Evolutionary conservation across 495 filamentous ascomycete species (phyloP).

Genomic region (Penicillium flavigenum): DNA sequence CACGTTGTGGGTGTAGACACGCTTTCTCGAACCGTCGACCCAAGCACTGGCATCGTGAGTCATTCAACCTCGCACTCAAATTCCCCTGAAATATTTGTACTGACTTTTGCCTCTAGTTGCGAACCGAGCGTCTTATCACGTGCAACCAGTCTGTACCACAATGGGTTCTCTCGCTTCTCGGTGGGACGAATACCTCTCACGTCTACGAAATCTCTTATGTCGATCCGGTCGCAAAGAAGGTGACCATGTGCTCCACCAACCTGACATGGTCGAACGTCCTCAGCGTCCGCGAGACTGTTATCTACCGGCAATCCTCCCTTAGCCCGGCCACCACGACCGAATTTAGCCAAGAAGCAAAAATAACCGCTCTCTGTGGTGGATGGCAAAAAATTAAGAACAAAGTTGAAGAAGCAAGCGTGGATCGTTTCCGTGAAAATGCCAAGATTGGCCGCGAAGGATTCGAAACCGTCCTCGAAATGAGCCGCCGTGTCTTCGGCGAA

Average conservation of each 20-base stretch:
- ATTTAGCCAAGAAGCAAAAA: constrained; percentile 84
- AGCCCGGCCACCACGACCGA: constrained; percentile 60
- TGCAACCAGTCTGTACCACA: constrained; percentile 86
- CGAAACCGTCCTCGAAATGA: constrained; percentile 91
- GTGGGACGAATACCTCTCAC: constrained; percentile 69
- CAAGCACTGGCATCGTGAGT: constrained; percentile 77
- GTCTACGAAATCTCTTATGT: constrained; percentile 96
- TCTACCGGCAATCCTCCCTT: constrained; percentile 65
- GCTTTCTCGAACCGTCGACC: constrained; percentile 75
- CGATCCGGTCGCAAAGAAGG: constrained; percentile 72
- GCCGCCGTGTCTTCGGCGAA: constrained; percentile 85
- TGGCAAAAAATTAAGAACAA: constrained; percentile 94
- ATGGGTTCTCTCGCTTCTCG: constrained; percentile 78
- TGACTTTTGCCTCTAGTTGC: constrained; percentile 57
- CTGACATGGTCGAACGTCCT: constrained; percentile 87
- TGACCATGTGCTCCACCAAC: constrained; percentile 93
- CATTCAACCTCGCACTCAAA: neutral
- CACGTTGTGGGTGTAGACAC: constrained; percentile 97
- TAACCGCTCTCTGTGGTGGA: constrained; percentile 90
- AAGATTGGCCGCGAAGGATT: constrained; percentile 86
- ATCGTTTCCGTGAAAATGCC: constrained; percentile 88
- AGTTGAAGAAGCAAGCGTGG: constrained; percentile 88
- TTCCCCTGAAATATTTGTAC: neutral
- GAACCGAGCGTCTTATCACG: constrained; percentile 94
- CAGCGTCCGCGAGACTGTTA: constrained; percentile 83